phyloP scores from a whole-genome alignment of 331 rosid genomes.

The Cydonia oblonga region DNA sequence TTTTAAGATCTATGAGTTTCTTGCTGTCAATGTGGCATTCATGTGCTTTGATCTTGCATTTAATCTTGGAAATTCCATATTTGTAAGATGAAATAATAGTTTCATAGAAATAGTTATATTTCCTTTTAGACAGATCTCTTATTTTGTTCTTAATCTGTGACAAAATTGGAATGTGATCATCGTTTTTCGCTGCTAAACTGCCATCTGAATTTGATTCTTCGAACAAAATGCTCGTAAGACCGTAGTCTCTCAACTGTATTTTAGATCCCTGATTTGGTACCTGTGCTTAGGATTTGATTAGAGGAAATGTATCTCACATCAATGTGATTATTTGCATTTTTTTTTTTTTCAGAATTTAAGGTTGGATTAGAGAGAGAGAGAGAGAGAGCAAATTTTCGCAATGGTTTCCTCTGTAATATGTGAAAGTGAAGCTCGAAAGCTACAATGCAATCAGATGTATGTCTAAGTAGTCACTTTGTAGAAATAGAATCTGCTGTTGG shows the following conservation, averaged over 20 bases:
- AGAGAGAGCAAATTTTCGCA: neutral
- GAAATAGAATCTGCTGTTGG: constrained; percentile 17
- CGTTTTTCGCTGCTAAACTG: neutral
- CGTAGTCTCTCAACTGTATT: neutral
- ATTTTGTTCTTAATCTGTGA: neutral
- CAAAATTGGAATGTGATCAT: neutral
- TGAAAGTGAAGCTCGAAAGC: constrained; percentile 6
- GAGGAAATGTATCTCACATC: no score
- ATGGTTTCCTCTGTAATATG: constrained; percentile 7
- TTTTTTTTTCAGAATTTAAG: no score
- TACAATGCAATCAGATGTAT: constrained; percentile 6
- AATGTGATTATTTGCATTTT: no score
- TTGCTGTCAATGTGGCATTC: neutral
- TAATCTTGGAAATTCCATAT: neutral
- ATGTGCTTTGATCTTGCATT: neutral
- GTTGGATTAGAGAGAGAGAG: no score
- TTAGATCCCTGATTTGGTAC: neutral
- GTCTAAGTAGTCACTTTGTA: constrained; percentile 19
- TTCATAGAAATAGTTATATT: neutral
- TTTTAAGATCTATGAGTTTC: constrained; percentile 10
- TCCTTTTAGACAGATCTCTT: neutral
- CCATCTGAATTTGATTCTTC: neutral
- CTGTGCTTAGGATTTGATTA: no score
- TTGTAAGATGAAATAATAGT: neutral
- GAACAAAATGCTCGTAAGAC: neutral